Evolutionary conservation across 768 basidiomycete genomes (phyloP).

Genomic region (Auriscalpium vulgare): DNA sequence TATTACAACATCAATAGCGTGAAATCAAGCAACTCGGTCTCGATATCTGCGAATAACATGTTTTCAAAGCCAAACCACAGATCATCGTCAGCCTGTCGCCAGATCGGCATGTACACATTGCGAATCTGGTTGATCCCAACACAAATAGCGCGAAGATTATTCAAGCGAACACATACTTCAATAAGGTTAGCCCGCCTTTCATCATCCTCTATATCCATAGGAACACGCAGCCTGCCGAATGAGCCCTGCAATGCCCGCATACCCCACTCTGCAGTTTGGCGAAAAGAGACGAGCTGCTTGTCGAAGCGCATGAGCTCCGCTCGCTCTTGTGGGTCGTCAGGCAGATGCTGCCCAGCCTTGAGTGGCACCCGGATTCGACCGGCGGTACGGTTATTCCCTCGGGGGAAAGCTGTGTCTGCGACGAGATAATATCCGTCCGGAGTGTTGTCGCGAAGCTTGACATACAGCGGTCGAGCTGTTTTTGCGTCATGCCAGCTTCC

Average conservation of each 20-base stretch:
- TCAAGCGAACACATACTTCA: slow-evolving; percentile 26
- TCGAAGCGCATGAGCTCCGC: slow-evolving; percentile 2
- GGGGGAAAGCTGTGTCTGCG: not conserved
- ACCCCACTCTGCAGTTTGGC: slow-evolving; percentile 48
- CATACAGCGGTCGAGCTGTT: not conserved
- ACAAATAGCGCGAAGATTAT: slow-evolving; percentile 27
- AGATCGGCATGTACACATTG: slow-evolving; percentile 33
- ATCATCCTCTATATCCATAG: slow-evolving; percentile 25
- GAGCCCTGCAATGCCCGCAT: slow-evolving; percentile 37
- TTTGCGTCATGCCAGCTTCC: not conserved
- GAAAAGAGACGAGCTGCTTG: slow-evolving; percentile 4
- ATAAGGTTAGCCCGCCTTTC: slow-evolving; percentile 23
- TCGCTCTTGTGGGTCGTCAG: slow-evolving; percentile 8
- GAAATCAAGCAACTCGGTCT: slow-evolving; percentile 1
- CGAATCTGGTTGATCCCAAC: slow-evolving; percentile 38
- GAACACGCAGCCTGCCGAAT: slow-evolving; percentile 31
- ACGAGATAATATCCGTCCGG: not conserved
- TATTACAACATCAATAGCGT: not conserved
- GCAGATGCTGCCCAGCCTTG: not conserved
- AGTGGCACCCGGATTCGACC: not conserved
- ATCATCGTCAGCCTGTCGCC: slow-evolving; percentile 21
- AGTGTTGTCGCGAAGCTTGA: not conserved
- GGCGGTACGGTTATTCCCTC: not conserved
- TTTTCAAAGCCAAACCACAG: slow-evolving; percentile 30
- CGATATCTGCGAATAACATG: slow-evolving; percentile 28